phyloP scores from a whole-genome alignment of 75 land plant species.

The Picea sitchensis region DNA sequence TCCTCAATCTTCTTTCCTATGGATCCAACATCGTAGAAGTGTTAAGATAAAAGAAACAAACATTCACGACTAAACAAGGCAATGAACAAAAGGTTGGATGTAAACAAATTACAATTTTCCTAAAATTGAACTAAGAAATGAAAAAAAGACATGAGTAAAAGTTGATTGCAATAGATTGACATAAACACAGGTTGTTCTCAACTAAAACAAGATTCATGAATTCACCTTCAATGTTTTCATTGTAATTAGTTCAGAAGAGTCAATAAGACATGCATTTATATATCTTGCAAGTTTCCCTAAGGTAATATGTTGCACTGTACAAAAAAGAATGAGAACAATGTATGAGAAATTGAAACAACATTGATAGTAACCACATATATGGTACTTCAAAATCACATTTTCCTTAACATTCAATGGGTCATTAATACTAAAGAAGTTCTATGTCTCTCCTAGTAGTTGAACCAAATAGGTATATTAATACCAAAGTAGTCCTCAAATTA shows the following conservation, averaged over 20 bases:
- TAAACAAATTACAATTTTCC: background rate
- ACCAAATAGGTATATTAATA: too few species aligned
- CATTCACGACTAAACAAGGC: background rate
- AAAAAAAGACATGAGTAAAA: too few species aligned
- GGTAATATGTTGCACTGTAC: slow-evolving; percentile 52
- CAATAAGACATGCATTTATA: slow-evolving; percentile 70
- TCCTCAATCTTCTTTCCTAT: slow-evolving; percentile 76
- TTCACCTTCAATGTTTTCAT: slow-evolving; percentile 90
- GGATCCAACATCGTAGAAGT: slow-evolving; percentile 64
- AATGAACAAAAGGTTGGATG: background rate
- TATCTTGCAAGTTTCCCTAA: slow-evolving; percentile 67
- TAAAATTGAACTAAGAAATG: background rate
- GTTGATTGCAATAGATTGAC: background rate
- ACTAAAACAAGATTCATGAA: background rate
- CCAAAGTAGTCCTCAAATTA: too few species aligned
- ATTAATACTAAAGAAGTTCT: background rate
- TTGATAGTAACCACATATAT: background rate
- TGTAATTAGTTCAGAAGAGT: slow-evolving; percentile 77
- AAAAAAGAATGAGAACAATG: background rate
- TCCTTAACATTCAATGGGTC: background rate
- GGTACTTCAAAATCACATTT: too few species aligned
- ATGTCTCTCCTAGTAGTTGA: too few species aligned
- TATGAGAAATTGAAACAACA: background rate
- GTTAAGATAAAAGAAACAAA: background rate
- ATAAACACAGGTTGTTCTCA: background rate